Percentiles rank a stretch among this genome's conserved stretches.
These are phyloP conservation scores for Moniliella sp. DNA, from an alignment of 1,284 basidiomycete genomes.

Conservation along the genomic window DNA sequence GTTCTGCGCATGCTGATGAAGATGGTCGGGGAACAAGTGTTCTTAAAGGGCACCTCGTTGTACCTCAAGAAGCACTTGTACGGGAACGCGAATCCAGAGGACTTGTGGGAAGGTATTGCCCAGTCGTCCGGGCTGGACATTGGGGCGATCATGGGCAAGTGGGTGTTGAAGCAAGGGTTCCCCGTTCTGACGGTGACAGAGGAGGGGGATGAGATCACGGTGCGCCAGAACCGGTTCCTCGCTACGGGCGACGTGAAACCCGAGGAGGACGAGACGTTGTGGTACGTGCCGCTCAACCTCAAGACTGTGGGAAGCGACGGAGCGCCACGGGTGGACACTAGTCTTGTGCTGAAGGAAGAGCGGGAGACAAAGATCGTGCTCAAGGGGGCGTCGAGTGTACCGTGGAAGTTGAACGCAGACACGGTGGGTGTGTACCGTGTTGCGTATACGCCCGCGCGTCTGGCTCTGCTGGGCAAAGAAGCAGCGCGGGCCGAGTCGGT, in stretches of 20 bases:
- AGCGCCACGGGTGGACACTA: constrained; percentile 45
- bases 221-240: constrained; percentile 74
- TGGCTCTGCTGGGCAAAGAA: constrained; percentile 56
- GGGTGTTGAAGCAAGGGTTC: constrained; percentile 56
- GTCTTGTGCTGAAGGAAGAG: constrained; percentile 45
- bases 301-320: constrained; percentile 46
- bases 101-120: constrained; percentile 72
- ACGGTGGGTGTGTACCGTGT: constrained; percentile 79
- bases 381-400: constrained; percentile 40
- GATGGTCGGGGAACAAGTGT: constrained; percentile 57
- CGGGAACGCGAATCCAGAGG: constrained; percentile 60
- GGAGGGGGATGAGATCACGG: constrained; percentile 35
- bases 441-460: constrained; percentile 58
- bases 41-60: constrained; percentile 42
- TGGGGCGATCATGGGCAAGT: constrained; percentile 64
- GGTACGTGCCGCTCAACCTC: constrained; percentile 63
- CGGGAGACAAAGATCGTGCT: constrained; percentile 51
- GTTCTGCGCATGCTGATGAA: constrained; percentile 76
- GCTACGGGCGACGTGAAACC: constrained; percentile 48
- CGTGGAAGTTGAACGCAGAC: constrained; percentile 67
- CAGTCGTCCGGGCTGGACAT: constrained; percentile 59
- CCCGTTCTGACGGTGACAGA: constrained; percentile 73
- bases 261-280: constrained; percentile 73
- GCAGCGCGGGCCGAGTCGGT: constrained; percentile 46
- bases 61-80: constrained; percentile 72